Conservation (phyloP, 345 rosid species). For the Eucalyptus sp. region DNA sequence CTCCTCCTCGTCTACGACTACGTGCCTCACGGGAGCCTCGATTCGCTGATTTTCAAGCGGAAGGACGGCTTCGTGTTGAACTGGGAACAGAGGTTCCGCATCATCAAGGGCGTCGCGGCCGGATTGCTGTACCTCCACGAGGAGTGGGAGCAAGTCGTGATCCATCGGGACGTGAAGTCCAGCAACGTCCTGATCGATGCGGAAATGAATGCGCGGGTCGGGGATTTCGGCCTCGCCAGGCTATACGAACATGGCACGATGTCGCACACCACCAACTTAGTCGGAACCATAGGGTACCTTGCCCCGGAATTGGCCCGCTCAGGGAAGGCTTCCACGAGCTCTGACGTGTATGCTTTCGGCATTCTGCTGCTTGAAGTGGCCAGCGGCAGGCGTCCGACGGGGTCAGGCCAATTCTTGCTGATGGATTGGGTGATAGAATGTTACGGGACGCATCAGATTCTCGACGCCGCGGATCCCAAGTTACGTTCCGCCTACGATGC, state of each 20-base stretch:
- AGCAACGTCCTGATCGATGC: constrained; percentile 64
- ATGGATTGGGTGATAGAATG: constrained; percentile 25
- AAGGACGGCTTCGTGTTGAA: constrained; percentile 12
- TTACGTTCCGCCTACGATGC: constrained; percentile 12
- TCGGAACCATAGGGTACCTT: constrained; percentile 69
- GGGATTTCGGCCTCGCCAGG: constrained; percentile 84
- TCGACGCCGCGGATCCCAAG: constrained; percentile 32
- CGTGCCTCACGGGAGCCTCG: constrained; percentile 65
- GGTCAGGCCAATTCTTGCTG: constrained; percentile 12
- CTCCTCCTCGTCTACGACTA: constrained; percentile 59
- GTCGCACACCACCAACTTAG: constrained; percentile 44
- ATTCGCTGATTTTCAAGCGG: constrained; percentile 20
- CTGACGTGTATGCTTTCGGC: constrained; percentile 63
- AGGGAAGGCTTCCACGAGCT: constrained; percentile 49
- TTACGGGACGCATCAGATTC: constrained; percentile 4
- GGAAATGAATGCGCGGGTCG: constrained; percentile 50
- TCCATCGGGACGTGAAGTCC: constrained; percentile 71
- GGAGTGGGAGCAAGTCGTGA: constrained; percentile 68
- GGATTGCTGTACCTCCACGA: constrained; percentile 63
- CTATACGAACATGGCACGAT: constrained; percentile 43
- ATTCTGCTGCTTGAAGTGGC: constrained; percentile 57
- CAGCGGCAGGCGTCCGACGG: constrained; percentile 38
- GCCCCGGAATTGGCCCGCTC: constrained; percentile 68
- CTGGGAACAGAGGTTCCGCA: constrained; percentile 62
- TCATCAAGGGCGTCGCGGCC: constrained; percentile 54